A percentile compares a stretch with the other conserved stretches of the same genome.
Conservation (phyloP, 2,329 filamentous ascomycete species). For the Blumeria graminis region DNA sequence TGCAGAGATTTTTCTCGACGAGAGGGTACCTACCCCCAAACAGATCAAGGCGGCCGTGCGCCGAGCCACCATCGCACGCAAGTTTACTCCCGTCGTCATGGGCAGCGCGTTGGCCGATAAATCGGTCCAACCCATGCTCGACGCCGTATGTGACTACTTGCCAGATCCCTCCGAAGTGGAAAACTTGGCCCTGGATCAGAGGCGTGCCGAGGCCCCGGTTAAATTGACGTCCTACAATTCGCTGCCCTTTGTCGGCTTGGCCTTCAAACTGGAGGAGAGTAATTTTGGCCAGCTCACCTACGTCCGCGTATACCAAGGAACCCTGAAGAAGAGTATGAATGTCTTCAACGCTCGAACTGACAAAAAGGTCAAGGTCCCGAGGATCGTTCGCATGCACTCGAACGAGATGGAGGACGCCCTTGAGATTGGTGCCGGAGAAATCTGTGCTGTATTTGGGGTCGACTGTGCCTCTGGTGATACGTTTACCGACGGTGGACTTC, state of each 20-base stretch:
- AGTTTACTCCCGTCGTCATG: slow-evolving; percentile 92
- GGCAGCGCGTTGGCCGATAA: slow-evolving; percentile 89
- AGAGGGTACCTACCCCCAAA: slow-evolving; percentile 48
- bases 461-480: slow-evolving; percentile 96
- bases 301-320: slow-evolving; percentile 92
- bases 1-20: slow-evolving; percentile 80
- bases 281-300: slow-evolving; percentile 97
- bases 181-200: slow-evolving; percentile 71
- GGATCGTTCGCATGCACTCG: slow-evolving; percentile 97
- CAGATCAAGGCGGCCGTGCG: slow-evolving; percentile 89
- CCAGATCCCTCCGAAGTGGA: slow-evolving; percentile 77
- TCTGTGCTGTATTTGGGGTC: slow-evolving; percentile 93
- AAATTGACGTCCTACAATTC: slow-evolving; percentile 84
- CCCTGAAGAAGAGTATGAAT: slow-evolving; percentile 65
- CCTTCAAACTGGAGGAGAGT: slow-evolving; percentile 97
- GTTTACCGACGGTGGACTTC: slow-evolving; percentile 80
- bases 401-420: slow-evolving; percentile 96
- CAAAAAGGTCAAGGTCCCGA: slow-evolving; percentile 89
- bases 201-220: slow-evolving; percentile 53
- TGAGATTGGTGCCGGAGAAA: slow-evolving; percentile 87
- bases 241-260: slow-evolving; percentile 79
- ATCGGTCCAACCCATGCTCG: slow-evolving; percentile 85
- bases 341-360: slow-evolving; percentile 84
- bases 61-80: slow-evolving; percentile 63
- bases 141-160: slow-evolving; percentile 87